Conservation (phyloP, 1,284 basidiomycete species). For the Heliocybe sulcata region DNA sequence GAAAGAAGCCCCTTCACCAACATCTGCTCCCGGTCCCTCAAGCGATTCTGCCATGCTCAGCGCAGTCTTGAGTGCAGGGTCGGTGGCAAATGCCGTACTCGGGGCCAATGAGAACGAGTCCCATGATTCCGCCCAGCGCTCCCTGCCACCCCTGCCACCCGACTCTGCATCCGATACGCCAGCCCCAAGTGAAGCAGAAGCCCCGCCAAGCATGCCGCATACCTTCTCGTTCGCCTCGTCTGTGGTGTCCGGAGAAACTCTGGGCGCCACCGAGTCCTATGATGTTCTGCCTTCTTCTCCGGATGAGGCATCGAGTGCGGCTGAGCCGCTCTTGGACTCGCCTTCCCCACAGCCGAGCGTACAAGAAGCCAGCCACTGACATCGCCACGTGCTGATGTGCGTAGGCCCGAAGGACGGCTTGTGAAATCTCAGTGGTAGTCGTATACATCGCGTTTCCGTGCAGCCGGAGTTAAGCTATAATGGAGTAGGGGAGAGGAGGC, state of each 20-base stretch:
- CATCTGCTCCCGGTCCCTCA: not conserved
- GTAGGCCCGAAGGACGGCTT: too few relatives aligned
- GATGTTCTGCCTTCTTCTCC: not conserved
- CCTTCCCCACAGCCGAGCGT: not conserved
- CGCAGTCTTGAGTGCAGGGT: not conserved
- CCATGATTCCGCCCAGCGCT: not conserved
- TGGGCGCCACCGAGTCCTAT: not conserved
- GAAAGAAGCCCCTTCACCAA: not conserved
- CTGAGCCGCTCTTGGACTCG: not conserved
- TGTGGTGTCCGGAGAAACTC: not conserved
- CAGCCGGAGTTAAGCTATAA: not conserved
- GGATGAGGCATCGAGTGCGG: not conserved
- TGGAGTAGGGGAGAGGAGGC: not conserved
- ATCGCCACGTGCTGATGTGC: not conserved
- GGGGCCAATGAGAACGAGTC: not conserved
- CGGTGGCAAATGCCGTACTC: not conserved
- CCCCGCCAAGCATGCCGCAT: not conserved
- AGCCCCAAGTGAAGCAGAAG: not conserved
- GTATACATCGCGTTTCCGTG: not conserved
- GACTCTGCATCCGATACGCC: not conserved
- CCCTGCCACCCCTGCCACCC: not conserved
- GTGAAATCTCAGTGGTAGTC: too few relatives aligned
- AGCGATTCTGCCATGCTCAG: not conserved
- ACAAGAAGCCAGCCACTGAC: not conserved
- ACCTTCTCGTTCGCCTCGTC: not conserved